Evolutionary conservation across 2,329 filamentous ascomycete genomes (phyloP).

Genomic region (Microascus cirrosus): DNA sequence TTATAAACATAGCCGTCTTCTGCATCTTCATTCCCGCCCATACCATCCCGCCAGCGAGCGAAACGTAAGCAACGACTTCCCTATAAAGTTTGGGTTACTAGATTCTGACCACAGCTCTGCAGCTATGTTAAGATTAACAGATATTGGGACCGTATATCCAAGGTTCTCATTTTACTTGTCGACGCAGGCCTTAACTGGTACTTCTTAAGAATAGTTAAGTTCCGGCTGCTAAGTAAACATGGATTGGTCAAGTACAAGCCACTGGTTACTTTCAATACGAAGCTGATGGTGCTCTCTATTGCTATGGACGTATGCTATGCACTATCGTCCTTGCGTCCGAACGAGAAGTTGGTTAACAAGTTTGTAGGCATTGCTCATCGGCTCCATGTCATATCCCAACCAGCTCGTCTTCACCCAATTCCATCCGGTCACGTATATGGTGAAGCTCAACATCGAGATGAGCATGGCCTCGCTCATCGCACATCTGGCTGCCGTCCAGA

Average conservation of each 20-base stretch:
- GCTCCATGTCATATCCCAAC: constrained; percentile 20
- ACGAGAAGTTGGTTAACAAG: rapidly evolving
- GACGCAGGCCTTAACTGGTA: constrained; percentile 41
- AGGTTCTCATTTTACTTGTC: constrained; percentile 36
- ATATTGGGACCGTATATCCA: constrained; percentile 41
- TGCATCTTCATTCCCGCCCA: constrained; percentile 41
- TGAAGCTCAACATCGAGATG: constrained; percentile 44
- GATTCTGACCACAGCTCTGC: not conserved
- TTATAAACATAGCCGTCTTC: constrained; percentile 41
- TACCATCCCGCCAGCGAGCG: constrained; percentile 22
- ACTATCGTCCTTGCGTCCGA: not conserved
- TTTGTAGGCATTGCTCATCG: constrained; percentile 16
- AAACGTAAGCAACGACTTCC: constrained; percentile 15
- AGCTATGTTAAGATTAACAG: constrained; percentile 30
- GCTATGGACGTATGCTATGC: constrained; percentile 33
- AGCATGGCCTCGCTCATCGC: constrained; percentile 40
- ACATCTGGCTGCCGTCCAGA: constrained; percentile 16
- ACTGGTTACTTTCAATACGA: constrained; percentile 36
- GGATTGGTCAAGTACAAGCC: constrained; percentile 38
- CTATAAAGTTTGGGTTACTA: too few species aligned
- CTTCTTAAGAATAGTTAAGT: constrained; percentile 34
- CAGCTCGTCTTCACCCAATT: constrained; percentile 31
- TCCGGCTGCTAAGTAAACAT: constrained; percentile 30
- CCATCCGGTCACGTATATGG: constrained; percentile 39
- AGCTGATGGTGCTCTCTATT: constrained; percentile 35